Evolutionary conservation across 2,329 filamentous ascomycete species (phyloP).

Genomic region (Cephalotrichum gorgonifer): DNA sequence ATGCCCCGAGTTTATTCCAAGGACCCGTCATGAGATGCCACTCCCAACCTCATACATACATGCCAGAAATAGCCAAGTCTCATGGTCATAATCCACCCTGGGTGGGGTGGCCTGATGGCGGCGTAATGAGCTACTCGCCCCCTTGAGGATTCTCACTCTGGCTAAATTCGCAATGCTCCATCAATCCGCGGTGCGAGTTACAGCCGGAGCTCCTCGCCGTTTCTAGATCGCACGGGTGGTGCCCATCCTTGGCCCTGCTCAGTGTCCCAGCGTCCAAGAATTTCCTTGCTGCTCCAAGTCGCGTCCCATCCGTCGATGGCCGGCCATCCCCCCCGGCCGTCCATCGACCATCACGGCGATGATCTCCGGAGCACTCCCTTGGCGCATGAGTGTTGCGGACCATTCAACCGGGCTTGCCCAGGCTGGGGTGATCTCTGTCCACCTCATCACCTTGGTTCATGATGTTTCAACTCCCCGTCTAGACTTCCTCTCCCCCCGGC

Average conservation of each 20-base stretch:
- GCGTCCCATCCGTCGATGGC: no score
- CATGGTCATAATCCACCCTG: no score
- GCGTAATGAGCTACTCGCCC: not conserved
- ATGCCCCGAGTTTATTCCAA: not conserved
- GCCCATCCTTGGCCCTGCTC: not conserved
- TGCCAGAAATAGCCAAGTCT: not conserved
- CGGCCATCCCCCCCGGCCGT: not conserved
- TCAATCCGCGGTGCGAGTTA: not conserved
- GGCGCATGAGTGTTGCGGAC: not conserved
- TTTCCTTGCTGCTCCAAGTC: no score
- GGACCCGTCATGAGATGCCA: not conserved
- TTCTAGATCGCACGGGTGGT: not conserved
- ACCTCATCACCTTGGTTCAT: not conserved
- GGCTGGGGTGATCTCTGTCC: not conserved
- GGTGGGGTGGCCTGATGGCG: not conserved
- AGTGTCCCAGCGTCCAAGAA: not conserved
- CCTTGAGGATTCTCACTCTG: not conserved
- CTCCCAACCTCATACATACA: not conserved
- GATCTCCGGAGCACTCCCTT: constrained; percentile 4
- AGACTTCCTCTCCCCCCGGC: not conserved
- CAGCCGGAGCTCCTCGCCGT: not conserved
- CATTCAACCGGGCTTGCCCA: constrained; percentile 4
- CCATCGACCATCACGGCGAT: not conserved
- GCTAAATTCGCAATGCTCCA: not conserved
- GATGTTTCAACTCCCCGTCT: not conserved